phyloP scores from a whole-genome alignment of 441 rosid genomes.

The Rhodomyrtus psidioides region DNA sequence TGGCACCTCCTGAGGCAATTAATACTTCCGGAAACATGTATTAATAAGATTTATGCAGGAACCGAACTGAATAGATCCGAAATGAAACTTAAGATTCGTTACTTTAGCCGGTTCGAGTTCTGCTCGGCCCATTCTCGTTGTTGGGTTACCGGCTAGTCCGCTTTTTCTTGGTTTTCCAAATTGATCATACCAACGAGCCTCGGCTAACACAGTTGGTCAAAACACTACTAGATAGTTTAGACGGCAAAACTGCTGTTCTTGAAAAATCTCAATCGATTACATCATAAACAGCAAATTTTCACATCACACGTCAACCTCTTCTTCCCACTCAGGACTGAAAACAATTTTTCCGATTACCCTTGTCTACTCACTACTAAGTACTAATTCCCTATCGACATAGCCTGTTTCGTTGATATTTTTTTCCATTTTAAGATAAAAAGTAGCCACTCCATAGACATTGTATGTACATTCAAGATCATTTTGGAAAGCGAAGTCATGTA shows the following conservation, averaged over 20 bases:
- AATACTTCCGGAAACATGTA: not conserved
- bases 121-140: not conserved
- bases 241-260: not conserved
- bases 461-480: not conserved
- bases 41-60: not conserved
- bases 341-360: not conserved
- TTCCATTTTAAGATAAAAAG: not conserved
- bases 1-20: not conserved
- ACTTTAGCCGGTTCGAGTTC: not conserved
- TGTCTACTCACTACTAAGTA: not conserved
- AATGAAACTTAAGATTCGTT: not conserved
- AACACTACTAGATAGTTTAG: not conserved
- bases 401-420: not conserved
- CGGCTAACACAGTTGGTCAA: not conserved
- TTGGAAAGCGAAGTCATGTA: not conserved
- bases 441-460: not conserved
- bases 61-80: not conserved
- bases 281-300: not conserved
- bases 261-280: not conserved
- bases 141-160: not conserved
- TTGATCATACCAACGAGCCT: not conserved
- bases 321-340: fast-evolving
- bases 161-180: not conserved
- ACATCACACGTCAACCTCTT: not conserved
- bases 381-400: not conserved